phyloP scores from a whole-genome alignment of 2,329 filamentous ascomycete genomes.

The Berkeleyomyces basicola region DNA sequence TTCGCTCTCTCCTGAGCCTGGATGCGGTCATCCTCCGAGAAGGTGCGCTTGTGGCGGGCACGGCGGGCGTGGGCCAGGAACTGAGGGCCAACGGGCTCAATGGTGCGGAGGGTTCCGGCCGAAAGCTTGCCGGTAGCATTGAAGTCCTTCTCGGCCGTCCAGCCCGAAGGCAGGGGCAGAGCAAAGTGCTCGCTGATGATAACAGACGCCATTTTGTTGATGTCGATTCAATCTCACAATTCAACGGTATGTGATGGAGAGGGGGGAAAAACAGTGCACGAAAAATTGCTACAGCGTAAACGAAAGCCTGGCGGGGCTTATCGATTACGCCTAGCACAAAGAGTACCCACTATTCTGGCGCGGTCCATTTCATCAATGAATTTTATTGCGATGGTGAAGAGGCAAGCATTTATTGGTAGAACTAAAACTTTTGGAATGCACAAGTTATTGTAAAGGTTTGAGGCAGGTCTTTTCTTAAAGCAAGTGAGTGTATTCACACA shows the following conservation, averaged over 20 bases:
- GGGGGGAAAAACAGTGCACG: neutral
- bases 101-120: constrained; percentile 61
- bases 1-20: constrained; percentile 89
- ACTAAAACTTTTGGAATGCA: too few relatives aligned
- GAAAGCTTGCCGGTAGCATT: constrained; percentile 66
- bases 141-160: constrained; percentile 84
- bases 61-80: constrained; percentile 95
- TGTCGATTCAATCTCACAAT: neutral
- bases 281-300: neutral
- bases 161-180: constrained; percentile 61
- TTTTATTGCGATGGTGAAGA: too few relatives aligned
- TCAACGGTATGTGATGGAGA: neutral
- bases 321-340: neutral
- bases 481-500: too few relatives aligned
- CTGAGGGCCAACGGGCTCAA: constrained; percentile 93
- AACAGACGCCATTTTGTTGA: constrained; percentile 43
- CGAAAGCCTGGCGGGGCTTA: neutral
- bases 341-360: too few relatives aligned
- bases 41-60: constrained; percentile 90
- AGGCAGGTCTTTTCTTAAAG: too few relatives aligned
- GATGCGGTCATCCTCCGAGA: constrained; percentile 95
- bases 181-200: constrained; percentile 47
- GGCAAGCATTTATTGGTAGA: too few relatives aligned
- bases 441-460: too few relatives aligned
- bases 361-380: too few relatives aligned